Base-by-base conservation (phyloP, 176 grass and related monocot genomes). In the Tillandsia leiboldiana region DNA sequence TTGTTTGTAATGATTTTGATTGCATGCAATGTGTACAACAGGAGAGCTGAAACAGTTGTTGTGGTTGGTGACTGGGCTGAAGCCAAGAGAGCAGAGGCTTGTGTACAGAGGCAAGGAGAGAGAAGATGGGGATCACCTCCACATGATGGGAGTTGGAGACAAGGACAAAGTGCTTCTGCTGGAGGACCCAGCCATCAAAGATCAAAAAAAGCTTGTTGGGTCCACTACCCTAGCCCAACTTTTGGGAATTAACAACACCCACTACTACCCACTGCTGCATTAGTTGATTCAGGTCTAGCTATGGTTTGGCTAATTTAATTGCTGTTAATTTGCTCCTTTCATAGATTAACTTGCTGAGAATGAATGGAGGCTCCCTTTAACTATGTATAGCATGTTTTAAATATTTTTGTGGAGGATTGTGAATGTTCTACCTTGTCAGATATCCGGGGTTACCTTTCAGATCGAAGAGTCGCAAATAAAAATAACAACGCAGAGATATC, bases 181-280 rank as follows among this genome's bases (percentile, higher is more conserved):
- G 27, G 94, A 97, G 48, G 94, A 97, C 72, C 94, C 94, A 28
- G 94, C 89, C 62, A 74, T 90, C 14, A 97, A 83, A 67, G 93
- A 92, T 4, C 33, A 42, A 71, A 87, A 84, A 79, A 93, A 97
- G 84, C 84, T 90, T 42, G 33, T 7, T 65, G 42, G 82, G 51
- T 89, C 89, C 26, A 87, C 72, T 65, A 87, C 83, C 48, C 64
- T 90, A 70, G 87, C 81, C 53, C 91, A 95, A 71, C 81, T 90
- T 72, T 84, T 87, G 81, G 87, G 87, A 11, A 85, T 42, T 42
- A 42, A 42, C 33, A 42, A 7, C 33, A 42, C 33, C 33, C 33
- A 42, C 33, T 42, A 5, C 33, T 42, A 42, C 83, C 65, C 91
- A 83, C 0, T 82, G 87, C 75, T 42, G 33, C 81, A 90, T 53